These are phyloP conservation scores for Cryptococcus sp. DNA, from an alignment of 1,284 basidiomycete species.

Conservation along the genomic window DNA sequence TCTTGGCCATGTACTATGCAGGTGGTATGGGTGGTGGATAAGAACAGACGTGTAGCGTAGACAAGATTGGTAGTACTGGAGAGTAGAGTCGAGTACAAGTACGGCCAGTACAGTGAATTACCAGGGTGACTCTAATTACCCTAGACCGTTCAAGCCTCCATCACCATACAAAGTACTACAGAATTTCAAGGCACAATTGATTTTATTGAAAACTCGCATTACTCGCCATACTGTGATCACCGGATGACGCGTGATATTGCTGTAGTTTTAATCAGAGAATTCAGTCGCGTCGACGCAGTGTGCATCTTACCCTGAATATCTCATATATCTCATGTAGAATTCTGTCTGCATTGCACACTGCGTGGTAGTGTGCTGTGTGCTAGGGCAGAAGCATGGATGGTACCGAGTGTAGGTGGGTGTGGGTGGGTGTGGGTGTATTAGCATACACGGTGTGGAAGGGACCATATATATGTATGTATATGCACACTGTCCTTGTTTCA, in stretches of 20 bases:
- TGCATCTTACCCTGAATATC: conserved; percentile 6
- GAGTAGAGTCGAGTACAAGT: neutral
- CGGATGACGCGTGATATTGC: neutral
- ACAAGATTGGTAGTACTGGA: neutral
- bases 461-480: no score
- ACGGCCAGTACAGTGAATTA: neutral
- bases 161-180: neutral
- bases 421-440: no score
- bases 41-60: neutral
- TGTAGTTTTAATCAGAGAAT: conserved; percentile 1
- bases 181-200: conserved; percentile 1
- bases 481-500: no score
- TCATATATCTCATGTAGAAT: conserved; percentile 7
- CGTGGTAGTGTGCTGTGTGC: no score
- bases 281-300: conserved; percentile 16
- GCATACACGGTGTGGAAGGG: no score
- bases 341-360: no score
- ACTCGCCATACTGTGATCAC: neutral
- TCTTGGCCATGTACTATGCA: no score
- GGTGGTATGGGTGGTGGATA: no score
- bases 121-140: neutral
- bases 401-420: no score
- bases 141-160: neutral
- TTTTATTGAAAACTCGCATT: no score
- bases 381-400: no score